Evolutionary conservation across 192 early-diverging fungal genomes (phyloP), one percentile per base, ranked within the genome.

Genomic region (Kappamyces sp.): DNA sequence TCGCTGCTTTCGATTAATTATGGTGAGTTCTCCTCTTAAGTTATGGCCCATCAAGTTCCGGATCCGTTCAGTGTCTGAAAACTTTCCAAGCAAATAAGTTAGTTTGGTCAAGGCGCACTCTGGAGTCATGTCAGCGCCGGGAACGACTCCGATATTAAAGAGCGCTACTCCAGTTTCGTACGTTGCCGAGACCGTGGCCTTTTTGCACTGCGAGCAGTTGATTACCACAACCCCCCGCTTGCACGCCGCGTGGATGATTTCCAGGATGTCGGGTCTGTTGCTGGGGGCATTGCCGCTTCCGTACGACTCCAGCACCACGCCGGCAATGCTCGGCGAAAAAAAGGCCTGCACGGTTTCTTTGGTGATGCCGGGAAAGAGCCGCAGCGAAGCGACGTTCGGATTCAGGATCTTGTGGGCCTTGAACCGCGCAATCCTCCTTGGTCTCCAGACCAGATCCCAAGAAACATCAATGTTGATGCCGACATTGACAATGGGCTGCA

Each of bases 21-120:
- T 81, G 0, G 96, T 92, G 39, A 99, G 72, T 67, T 99, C 96
- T 39, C 96, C 96, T 29, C 96, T 84, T 3, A 99, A 73, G 62
- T 88, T 94, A 38, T 71, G 75, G 6, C 85, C 83, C 69, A 99
- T 88, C 50, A 91, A 69, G 22, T 82, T 75, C 4, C 92, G 88
- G 62, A 91, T 86, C 45, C 36, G 29, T 22, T 29, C 36, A 59
- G 79, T 68, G 22, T 80, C 73, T 5, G 85, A 79, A n/a, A 79
- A 57, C 36, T 88, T 84, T 41, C 91, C 87, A 6, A 99, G 72
- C 33, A 99, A 70, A 59, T 95, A 99, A 34, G 89, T 87, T 11
- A 99, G 84, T 67, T 99, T 99, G 12, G 94, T 93, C 4, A 99
- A 65, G 0, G 96, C 96, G 52, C 94, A 99, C 68, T 93, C 91